Conservation (phyloP, 164 flowering plant species). For the Aristolochia contorta region DNA sequence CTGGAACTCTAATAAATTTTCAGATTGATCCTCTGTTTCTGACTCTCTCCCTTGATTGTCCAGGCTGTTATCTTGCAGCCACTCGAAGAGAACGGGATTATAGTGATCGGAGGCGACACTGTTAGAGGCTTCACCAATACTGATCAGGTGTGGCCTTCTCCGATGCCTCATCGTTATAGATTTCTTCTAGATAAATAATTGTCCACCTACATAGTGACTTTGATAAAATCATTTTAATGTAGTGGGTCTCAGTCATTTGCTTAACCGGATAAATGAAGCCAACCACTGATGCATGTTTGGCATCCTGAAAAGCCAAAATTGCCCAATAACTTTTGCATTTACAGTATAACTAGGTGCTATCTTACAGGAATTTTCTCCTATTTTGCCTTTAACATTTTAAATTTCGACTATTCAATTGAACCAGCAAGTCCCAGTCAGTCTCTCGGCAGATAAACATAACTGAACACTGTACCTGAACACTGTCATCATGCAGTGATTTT, state of each 20-base stretch:
- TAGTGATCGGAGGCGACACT: constrained; percentile 78
- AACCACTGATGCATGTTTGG: not conserved
- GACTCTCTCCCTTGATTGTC: not conserved
- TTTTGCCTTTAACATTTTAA: not conserved
- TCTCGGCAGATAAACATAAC: not conserved
- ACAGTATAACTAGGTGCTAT: not conserved
- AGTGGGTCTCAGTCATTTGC: not conserved
- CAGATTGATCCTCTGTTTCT: not conserved
- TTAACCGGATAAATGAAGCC: not conserved
- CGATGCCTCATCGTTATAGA: no score
- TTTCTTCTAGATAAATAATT: no score
- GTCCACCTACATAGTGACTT: not conserved
- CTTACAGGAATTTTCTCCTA: not conserved
- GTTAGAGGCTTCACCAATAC: constrained; percentile 79
- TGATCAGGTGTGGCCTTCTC: constrained; percentile 55
- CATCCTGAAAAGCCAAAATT: not conserved
- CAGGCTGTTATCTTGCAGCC: constrained; percentile 97
- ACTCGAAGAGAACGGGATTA: constrained; percentile 72
- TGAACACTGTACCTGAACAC: no score
- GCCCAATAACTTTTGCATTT: not conserved
- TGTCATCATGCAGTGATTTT: not conserved
- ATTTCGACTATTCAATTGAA: no score
- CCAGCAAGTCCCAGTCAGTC: not conserved
- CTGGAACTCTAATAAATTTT: not conserved
- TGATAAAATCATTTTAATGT: not conserved